Conservation (phyloP, 768 basidiomycete genomes). For the Coprinopsis cinerea region DNA sequence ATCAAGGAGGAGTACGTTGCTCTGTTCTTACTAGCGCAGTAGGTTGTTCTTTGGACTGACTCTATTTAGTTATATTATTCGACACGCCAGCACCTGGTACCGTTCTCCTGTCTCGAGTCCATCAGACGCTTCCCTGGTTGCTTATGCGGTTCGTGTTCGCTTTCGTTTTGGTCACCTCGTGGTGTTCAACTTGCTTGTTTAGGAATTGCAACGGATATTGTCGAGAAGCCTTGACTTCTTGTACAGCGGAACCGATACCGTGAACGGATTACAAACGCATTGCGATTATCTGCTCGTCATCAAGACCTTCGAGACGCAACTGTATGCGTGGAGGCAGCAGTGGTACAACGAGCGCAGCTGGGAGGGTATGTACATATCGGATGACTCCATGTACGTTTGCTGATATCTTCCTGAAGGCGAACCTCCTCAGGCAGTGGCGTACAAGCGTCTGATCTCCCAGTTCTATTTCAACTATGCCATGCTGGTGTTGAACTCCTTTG, state of each 20-base stretch:
- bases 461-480: conserved; percentile 85
- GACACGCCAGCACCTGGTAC: conserved; percentile 75
- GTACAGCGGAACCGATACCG: conserved; percentile 73
- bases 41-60: too few species aligned
- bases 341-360: conserved; percentile 38
- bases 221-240: conserved; percentile 86
- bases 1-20: conserved; percentile 85
- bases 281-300: conserved; percentile 83
- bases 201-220: conserved; percentile 87
- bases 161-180: conserved; percentile 11
- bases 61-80: conserved; percentile 70
- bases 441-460: conserved; percentile 47
- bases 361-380: conserved; percentile 24
- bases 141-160: conserved; percentile 66
- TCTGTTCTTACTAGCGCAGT: too few species aligned
- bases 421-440: conserved; percentile 25
- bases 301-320: conserved; percentile 78
- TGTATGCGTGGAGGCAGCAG: conserved; percentile 51
- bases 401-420: conserved; percentile 19
- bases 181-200: conserved; percentile 7
- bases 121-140: conserved; percentile 64
- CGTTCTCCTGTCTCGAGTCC: conserved; percentile 56
- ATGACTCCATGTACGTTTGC: background rate
- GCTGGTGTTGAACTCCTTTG: conserved; percentile 92
- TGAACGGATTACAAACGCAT: conserved; percentile 78